Percentiles rank a stretch among this genome's conserved stretches.
Evolutionary conservation across 805 yeast species (phyloP).

Genomic region (Tetrapisispora taiwanensis): DNA sequence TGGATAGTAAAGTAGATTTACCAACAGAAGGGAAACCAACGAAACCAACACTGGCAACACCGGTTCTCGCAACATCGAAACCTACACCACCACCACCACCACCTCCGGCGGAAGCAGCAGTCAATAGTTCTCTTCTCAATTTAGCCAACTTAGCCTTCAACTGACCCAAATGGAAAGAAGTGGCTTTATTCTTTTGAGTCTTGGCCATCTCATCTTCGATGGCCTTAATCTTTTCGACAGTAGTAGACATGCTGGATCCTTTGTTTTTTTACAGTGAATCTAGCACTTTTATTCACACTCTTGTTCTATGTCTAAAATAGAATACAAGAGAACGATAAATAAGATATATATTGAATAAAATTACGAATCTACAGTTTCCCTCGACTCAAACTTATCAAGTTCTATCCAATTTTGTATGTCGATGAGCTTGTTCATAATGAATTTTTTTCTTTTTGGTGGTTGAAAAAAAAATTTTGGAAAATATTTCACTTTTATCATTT

Average conservation of each 20-base stretch:
- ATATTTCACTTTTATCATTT: too few species aligned
- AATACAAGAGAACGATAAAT: too few species aligned
- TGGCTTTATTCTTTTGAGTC: slow-evolving; percentile 96
- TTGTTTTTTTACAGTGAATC: too few species aligned
- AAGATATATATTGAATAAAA: too few species aligned
- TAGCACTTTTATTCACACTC: too few species aligned
- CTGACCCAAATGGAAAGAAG: slow-evolving; percentile 95
- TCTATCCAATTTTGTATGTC: too few species aligned
- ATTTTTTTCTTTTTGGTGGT: too few species aligned
- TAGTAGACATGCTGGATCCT: slow-evolving; percentile 54
- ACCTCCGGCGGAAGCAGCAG: slow-evolving; percentile 55
- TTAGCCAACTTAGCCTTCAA: slow-evolving; percentile 94
- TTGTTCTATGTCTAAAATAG: too few species aligned
- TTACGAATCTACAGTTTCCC: too few species aligned
- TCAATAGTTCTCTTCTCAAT: slow-evolving; percentile 80
- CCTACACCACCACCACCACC: slow-evolving; percentile 94
- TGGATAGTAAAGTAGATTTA: slow-evolving; percentile 73
- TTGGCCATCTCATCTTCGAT: slow-evolving; percentile 97
- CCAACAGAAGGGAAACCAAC: slow-evolving; percentile 96
- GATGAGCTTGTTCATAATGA: too few species aligned
- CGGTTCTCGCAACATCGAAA: slow-evolving; percentile 97
- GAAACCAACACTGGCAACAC: slow-evolving; percentile 94
- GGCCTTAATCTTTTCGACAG: slow-evolving; percentile 67
- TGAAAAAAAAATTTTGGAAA: too few species aligned
- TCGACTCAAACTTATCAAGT: too few species aligned